These are phyloP conservation scores for Metschnikowia henanensis DNA, from an alignment of 805 yeast species.

Conservation along the genomic window DNA sequence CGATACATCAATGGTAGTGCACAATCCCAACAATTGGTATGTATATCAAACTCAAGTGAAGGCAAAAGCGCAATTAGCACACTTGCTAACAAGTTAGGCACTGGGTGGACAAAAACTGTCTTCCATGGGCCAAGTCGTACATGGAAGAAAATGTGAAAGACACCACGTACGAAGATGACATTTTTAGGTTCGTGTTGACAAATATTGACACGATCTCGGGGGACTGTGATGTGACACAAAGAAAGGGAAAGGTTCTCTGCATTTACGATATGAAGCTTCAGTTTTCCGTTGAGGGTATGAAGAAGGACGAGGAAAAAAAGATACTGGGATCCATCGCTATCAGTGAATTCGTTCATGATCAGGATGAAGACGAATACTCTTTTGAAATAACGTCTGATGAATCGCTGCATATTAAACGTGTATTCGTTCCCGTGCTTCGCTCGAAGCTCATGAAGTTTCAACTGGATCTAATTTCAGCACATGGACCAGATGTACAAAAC, in stretches of 20 bases:
- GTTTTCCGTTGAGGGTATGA: slow-evolving; percentile 40
- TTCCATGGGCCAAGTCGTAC: slow-evolving; percentile 61
- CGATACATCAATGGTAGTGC: slow-evolving; percentile 54
- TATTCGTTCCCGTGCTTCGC: slow-evolving; percentile 53
- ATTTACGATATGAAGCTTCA: slow-evolving; percentile 64
- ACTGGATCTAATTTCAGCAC: slow-evolving; percentile 57
- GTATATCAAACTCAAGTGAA: no score
- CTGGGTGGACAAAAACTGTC: slow-evolving; percentile 70
- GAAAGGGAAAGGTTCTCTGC: slow-evolving; percentile 79
- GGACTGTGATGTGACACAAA: slow-evolving; percentile 80
- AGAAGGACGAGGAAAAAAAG: slow-evolving; percentile 37
- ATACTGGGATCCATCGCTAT: slow-evolving; percentile 47
- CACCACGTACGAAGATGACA: slow-evolving; percentile 27
- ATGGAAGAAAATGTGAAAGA: slow-evolving; percentile 40
- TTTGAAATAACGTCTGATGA: slow-evolving; percentile 44
- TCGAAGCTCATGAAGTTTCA: slow-evolving; percentile 58
- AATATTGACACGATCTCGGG: slow-evolving; percentile 51
- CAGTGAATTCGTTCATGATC: slow-evolving; percentile 79
- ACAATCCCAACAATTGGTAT: slow-evolving; percentile 70
- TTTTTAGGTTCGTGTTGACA: slow-evolving; percentile 29
- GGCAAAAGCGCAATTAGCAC: no score
- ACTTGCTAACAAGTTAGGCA: slow-evolving; percentile 45
- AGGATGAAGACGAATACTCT: slow-evolving; percentile 61
- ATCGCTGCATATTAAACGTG: slow-evolving; percentile 44
- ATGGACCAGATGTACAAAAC: slow-evolving; percentile 64